Conservation (phyloP, 2,329 filamentous ascomycete genomes). For the Didymella lethalis region DNA sequence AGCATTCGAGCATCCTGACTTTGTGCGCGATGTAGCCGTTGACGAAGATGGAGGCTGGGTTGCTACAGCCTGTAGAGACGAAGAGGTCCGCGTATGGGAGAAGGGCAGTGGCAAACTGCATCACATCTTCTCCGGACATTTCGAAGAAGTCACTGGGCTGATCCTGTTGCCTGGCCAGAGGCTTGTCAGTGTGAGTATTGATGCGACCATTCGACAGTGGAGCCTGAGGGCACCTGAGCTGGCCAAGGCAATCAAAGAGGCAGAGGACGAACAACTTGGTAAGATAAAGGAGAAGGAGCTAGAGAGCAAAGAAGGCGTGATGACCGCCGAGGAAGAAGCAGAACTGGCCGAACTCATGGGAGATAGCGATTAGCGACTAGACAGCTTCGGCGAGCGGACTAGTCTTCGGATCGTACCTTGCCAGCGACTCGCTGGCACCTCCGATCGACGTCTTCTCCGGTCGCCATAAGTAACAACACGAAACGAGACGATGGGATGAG, state of each 20-base stretch:
- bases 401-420: conserved; percentile 29
- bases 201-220: conserved; percentile 88
- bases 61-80: conserved; percentile 87
- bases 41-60: conserved; percentile 76
- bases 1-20: conserved; percentile 81
- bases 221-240: conserved; percentile 70
- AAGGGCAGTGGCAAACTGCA: conserved; percentile 72
- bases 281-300: conserved; percentile 54
- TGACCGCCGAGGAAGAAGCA: conserved; percentile 91
- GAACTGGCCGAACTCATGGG: conserved; percentile 93
- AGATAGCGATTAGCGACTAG: conserved; percentile 69
- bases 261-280: conserved; percentile 59
- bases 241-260: conserved; percentile 61
- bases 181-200: conserved; percentile 85
- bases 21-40: conserved; percentile 82
- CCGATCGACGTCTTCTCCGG: conserved; percentile 34
- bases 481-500: conserved; percentile 33
- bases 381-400: conserved; percentile 30
- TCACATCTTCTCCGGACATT: conserved; percentile 82
- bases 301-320: conserved; percentile 59
- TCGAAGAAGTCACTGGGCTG: conserved; percentile 88
- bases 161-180: conserved; percentile 65
- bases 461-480: conserved; percentile 37
- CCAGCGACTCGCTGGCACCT: conserved; percentile 29
- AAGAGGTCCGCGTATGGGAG: conserved; percentile 93